Conservation (phyloP, 257 asterid genomes). For the Gynochthodes officinalis region DNA sequence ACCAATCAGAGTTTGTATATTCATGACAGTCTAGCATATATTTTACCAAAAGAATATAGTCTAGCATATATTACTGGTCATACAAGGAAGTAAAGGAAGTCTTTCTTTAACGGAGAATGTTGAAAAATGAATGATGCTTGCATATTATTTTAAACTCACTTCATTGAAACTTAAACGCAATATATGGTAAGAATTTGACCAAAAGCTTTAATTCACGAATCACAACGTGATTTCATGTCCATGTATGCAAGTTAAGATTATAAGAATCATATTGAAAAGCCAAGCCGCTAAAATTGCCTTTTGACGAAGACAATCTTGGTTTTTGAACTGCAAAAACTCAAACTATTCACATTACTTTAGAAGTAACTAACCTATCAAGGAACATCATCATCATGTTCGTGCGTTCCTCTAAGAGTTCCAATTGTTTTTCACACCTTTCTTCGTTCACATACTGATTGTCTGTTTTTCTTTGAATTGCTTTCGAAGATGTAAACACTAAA, state of each 20-base stretch:
- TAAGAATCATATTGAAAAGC: neutral
- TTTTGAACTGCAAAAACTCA: constrained; percentile 7
- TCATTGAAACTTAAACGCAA: constrained; percentile 7
- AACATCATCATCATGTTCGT: constrained; percentile 11
- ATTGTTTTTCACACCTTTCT: constrained; percentile 2
- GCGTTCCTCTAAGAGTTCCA: neutral
- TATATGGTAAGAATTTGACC: constrained; percentile 2
- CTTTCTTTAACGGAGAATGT: neutral
- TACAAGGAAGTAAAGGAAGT: neutral
- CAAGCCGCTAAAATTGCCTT: neutral
- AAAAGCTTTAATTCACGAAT: too few relatives aligned
- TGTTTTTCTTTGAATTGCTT: neutral
- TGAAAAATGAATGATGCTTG: neutral
- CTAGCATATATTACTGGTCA: neutral
- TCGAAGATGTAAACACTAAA: neutral
- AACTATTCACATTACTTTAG: constrained; percentile 16
- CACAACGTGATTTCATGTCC: neutral
- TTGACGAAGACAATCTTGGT: neutral
- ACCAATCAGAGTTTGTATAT: neutral
- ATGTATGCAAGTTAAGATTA: neutral
- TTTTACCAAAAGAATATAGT: too few relatives aligned
- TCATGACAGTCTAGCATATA: neutral
- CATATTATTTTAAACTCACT: constrained; percentile 7
- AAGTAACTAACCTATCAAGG: constrained; percentile 8
- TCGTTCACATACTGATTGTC: constrained; percentile 2